These are phyloP conservation scores for Penicillium nordicum DNA, from an alignment of 2,329 filamentous ascomycete species.

Conservation along the genomic window DNA sequence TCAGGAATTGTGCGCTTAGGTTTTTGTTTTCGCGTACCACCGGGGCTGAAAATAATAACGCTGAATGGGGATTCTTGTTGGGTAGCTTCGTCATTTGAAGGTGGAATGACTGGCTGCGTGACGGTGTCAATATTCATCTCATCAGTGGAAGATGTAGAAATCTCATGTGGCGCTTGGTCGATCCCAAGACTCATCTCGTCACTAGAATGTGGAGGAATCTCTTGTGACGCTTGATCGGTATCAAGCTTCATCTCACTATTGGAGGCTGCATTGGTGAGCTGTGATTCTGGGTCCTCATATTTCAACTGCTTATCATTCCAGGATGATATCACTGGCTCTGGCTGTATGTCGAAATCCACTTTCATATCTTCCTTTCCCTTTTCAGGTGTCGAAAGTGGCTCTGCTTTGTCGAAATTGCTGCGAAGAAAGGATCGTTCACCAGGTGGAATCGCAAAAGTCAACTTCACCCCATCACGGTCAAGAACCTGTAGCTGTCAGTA, in stretches of 20 bases:
- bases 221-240: not conserved
- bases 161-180: not conserved
- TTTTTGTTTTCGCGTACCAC: not conserved
- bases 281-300: not conserved
- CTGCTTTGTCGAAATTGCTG: not conserved
- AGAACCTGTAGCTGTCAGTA: conserved; percentile 29
- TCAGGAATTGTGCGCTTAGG: conserved; percentile 14
- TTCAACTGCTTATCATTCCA: not conserved
- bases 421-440: conserved; percentile 37
- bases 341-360: not conserved
- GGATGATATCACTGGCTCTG: not conserved
- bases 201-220: not conserved
- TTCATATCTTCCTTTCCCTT: not conserved
- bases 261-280: not conserved
- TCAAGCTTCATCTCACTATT: not conserved
- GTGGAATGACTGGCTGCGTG: not conserved
- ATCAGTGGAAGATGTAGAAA: not conserved
- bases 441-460: conserved; percentile 41
- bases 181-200: not conserved
- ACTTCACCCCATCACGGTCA: conserved; percentile 28
- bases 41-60: conserved; percentile 15
- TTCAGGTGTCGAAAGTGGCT: not conserved
- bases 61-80: conserved; percentile 2
- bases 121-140: not conserved
- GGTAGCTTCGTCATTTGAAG: not conserved